phyloP scores from a whole-genome alignment of 23 red algal genomes.

The Agarophyton chilense region DNA sequence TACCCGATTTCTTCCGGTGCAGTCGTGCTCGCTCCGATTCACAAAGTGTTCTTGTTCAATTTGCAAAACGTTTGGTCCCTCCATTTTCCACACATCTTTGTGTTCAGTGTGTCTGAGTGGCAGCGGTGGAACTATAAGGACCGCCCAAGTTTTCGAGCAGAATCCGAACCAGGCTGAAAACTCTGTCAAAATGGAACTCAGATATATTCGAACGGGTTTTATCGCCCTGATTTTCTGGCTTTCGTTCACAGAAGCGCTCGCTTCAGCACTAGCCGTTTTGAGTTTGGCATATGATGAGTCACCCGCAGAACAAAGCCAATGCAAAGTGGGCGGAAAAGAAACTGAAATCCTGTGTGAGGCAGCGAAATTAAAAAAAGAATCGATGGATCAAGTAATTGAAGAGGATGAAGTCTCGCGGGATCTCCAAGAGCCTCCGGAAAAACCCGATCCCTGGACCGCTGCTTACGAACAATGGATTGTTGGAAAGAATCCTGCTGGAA shows the following conservation, averaged over 20 bases:
- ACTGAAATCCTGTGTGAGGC: constrained; percentile 29
- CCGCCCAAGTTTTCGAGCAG: neutral
- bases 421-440: neutral
- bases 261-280: neutral
- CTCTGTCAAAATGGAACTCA: neutral
- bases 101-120: no score
- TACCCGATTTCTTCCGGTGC: no score
- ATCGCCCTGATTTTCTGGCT: neutral
- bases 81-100: no score
- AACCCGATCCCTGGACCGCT: constrained; percentile 20
- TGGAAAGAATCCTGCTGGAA: neutral
- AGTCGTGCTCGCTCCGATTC: no score
- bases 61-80: no score
- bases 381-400: constrained; percentile 24
- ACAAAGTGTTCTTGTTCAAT: no score
- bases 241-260: neutral
- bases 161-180: neutral
- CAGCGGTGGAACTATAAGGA: no score
- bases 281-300: neutral
- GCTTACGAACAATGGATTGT: constrained; percentile 50
- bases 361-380: constrained; percentile 10
- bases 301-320: neutral
- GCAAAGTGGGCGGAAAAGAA: neutral
- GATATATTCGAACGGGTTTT: neutral
- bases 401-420: constrained; percentile 30